phyloP scores from a whole-genome alignment of 2,329 filamentous ascomycete genomes.

The Penicillium digitatum region DNA sequence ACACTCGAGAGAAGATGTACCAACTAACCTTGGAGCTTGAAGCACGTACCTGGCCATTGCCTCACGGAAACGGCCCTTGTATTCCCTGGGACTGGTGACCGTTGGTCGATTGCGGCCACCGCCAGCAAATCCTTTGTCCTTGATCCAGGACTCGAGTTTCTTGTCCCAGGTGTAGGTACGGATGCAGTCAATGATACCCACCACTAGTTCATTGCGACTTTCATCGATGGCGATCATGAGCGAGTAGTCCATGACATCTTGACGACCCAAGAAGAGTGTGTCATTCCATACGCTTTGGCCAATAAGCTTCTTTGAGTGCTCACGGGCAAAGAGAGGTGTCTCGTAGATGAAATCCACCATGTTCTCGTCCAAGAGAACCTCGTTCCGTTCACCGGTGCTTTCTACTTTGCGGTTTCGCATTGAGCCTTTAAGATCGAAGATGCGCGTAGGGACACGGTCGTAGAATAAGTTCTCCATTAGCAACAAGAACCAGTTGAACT shows the following conservation, averaged over 20 bases:
- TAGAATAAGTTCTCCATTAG: slow-evolving; percentile 99
- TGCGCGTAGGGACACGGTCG: slow-evolving; percentile 80
- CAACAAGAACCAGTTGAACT: slow-evolving; percentile 90
- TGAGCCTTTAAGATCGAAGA: slow-evolving; percentile 93
- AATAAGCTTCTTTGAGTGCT: slow-evolving; percentile 92
- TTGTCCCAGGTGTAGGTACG: slow-evolving; percentile 99
- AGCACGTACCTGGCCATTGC: slow-evolving; percentile 83
- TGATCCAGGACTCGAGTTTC: slow-evolving; percentile 99
- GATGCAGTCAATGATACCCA: slow-evolving; percentile 98
- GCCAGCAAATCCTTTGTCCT: slow-evolving; percentile 81
- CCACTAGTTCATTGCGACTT: slow-evolving; percentile 79
- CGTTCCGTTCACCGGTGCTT: slow-evolving; percentile 89
- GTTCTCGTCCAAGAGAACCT: slow-evolving; percentile 95
- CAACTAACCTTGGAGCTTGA: slow-evolving; percentile 48
- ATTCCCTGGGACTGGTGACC: slow-evolving; percentile 95
- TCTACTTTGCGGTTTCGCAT: slow-evolving; percentile 99
- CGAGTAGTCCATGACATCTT: slow-evolving; percentile 99
- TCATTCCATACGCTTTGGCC: slow-evolving; percentile 95
- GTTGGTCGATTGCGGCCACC: slow-evolving; percentile 81
- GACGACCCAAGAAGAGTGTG: slow-evolving; percentile 86
- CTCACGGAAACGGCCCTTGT: slow-evolving; percentile 91
- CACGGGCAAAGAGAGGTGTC: slow-evolving; percentile 87
- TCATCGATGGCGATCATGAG: slow-evolving; percentile 98
- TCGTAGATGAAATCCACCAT: slow-evolving; percentile 99
- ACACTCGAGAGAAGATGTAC: neutral